A percentile compares a stretch with the other conserved stretches of the same genome.
Conservation (phyloP, 345 rosid species). For the Erodium maritimum region DNA sequence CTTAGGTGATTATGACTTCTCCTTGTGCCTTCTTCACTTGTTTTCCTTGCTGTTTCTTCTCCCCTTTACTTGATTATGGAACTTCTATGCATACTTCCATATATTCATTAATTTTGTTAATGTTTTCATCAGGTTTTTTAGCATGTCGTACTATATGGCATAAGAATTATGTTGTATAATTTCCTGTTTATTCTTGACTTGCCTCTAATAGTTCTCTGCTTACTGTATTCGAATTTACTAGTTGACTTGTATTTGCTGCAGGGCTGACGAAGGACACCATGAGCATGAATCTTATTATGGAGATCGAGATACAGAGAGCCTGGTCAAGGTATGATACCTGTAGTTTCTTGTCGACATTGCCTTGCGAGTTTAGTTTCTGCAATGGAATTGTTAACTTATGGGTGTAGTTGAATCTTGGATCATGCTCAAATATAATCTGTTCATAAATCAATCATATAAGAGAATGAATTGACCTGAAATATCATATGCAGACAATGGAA, state of each 20-base stretch:
- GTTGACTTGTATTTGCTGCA: slow-evolving; percentile 12
- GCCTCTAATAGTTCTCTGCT: slow-evolving; percentile 4
- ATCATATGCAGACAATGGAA: slow-evolving; percentile 56
- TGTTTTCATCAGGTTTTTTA: too few species aligned
- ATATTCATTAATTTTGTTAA: too few species aligned
- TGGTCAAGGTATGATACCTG: slow-evolving; percentile 54
- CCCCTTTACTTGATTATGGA: too few species aligned
- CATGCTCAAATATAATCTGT: too few species aligned
- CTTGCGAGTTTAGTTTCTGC: neutral
- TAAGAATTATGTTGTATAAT: too few species aligned
- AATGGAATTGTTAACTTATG: neutral
- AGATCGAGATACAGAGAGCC: slow-evolving; percentile 91
- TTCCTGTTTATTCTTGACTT: too few species aligned
- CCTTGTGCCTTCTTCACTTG: neutral
- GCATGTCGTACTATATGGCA: too few species aligned
- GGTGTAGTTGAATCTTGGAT: neutral
- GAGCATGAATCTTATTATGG: slow-evolving; percentile 98
- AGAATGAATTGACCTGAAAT: neutral
- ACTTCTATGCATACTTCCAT: too few species aligned
- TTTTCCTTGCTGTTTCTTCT: too few species aligned
- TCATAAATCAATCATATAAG: neutral
- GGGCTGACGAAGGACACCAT: slow-evolving; percentile 86
- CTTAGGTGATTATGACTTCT: slow-evolving; percentile 32
- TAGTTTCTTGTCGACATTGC: neutral
- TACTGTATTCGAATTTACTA: slow-evolving; percentile 1